These are phyloP conservation scores for Oryza australiensis DNA, from an alignment of 176 grass and related monocot species.

Conservation along the genomic window DNA sequence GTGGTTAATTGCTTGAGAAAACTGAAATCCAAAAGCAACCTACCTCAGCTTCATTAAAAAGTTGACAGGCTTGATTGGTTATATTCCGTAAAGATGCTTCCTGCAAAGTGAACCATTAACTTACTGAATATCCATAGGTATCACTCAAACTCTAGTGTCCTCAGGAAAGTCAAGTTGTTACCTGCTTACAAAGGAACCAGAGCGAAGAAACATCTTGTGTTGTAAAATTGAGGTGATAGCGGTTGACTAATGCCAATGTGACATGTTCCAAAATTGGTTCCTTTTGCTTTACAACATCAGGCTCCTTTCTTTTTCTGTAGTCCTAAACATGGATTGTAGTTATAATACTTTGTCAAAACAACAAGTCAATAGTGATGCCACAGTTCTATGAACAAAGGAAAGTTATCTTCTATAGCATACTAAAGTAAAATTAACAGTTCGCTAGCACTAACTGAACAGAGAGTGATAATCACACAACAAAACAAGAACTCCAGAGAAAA, in stretches of 20 bases:
- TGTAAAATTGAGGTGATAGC: constrained; percentile 77
- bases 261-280: constrained; percentile 79
- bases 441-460: neutral
- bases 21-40: constrained; percentile 3
- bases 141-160: constrained; percentile 10
- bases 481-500: neutral
- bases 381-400: constrained; percentile 4
- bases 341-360: neutral
- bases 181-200: constrained; percentile 99
- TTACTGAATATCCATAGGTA: constrained; percentile 28
- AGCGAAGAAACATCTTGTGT: constrained; percentile 80
- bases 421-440: neutral
- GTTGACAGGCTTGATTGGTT: constrained; percentile 85
- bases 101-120: constrained; percentile 48
- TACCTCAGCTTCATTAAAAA: constrained; percentile 88
- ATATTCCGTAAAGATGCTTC: constrained; percentile 90
- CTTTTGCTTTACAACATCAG: constrained; percentile 79
- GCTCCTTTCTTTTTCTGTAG: constrained; percentile 78
- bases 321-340: constrained; percentile 49
- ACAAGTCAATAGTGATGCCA: neutral
- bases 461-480: neutral
- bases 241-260: constrained; percentile 58
- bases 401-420: neutral
- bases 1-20: neutral
- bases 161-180: constrained; percentile 26